Conservation (phyloP, 2,329 filamentous ascomycete species). For the Lecanicillium sp. region DNA sequence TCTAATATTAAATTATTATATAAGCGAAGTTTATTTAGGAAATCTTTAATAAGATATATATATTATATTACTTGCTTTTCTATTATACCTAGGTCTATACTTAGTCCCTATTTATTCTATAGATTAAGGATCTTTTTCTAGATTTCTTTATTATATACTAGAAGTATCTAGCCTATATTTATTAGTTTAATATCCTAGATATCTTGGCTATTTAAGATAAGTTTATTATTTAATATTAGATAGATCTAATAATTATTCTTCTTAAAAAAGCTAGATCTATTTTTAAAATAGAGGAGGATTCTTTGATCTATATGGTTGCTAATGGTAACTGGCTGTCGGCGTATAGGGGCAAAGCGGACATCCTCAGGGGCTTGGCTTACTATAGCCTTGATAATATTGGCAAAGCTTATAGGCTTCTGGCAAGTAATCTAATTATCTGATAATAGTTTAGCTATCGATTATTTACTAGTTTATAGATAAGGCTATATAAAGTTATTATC, state of each 20-base stretch:
- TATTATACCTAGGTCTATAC: constrained; percentile 1
- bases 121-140: too few species aligned
- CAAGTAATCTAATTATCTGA: neutral
- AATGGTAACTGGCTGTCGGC: neutral
- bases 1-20: constrained; percentile 1
- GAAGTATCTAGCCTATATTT: neutral
- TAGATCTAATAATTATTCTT: neutral
- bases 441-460: neutral
- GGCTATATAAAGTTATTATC: neutral
- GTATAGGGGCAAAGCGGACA: neutral
- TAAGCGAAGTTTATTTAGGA: neutral
- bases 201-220: neutral
- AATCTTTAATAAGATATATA: constrained; percentile 3
- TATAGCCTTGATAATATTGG: neutral
- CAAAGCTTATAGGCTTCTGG: neutral
- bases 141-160: neutral
- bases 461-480: neutral
- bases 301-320: neutral
- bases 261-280: neutral
- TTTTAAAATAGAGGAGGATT: neutral
- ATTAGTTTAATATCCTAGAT: neutral
- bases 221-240: neutral
- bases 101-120: neutral
- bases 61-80: neutral
- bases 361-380: neutral